Evolutionary conservation across 2,329 filamentous ascomycete genomes (phyloP).

Genomic region (Alternaria burnsii): DNA sequence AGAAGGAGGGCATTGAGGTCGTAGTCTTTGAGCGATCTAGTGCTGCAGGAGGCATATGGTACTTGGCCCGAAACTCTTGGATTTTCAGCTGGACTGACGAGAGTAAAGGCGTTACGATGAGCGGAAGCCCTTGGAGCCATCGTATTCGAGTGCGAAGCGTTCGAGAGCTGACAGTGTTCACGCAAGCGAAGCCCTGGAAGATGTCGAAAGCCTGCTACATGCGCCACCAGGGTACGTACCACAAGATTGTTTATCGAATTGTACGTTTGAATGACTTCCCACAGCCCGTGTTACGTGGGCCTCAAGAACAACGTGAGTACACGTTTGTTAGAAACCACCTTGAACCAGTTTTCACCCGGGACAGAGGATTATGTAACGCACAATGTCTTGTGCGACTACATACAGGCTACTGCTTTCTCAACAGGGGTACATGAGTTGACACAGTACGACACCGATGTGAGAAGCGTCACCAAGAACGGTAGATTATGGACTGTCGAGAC

Average conservation of each 20-base stretch:
- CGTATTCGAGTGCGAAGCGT: slow-evolving; percentile 52
- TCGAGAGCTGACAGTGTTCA: slow-evolving; percentile 32
- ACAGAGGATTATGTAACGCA: slow-evolving; percentile 69
- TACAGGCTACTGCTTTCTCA: slow-evolving; percentile 64
- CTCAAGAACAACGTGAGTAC: slow-evolving; percentile 65
- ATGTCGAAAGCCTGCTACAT: slow-evolving; percentile 43
- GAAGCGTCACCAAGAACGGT: slow-evolving; percentile 58
- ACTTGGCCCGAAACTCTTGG: background rate
- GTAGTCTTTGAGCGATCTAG: slow-evolving; percentile 64
- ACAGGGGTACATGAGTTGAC: slow-evolving; percentile 62
- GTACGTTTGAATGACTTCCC: slow-evolving; percentile 11
- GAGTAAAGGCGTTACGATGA: slow-evolving; percentile 59
- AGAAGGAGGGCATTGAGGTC: slow-evolving; percentile 54
- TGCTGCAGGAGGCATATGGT: slow-evolving; percentile 66
- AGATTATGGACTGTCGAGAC: slow-evolving; percentile 63
- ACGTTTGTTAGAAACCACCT: slow-evolving; percentile 58
- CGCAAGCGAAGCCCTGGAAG: slow-evolving; percentile 17
- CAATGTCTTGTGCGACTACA: slow-evolving; percentile 64
- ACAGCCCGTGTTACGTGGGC: slow-evolving; percentile 62
- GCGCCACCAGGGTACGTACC: slow-evolving; percentile 61
- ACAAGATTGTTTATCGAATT: background rate
- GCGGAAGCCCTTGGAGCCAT: slow-evolving; percentile 57
- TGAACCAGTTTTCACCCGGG: slow-evolving; percentile 65
- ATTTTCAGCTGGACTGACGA: background rate
- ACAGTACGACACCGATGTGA: slow-evolving; percentile 68